Evolutionary conservation across 495 filamentous ascomycete genomes (phyloP), one percentile per base, ranked within the genome.

Genomic region (Penicillium lagena): DNA sequence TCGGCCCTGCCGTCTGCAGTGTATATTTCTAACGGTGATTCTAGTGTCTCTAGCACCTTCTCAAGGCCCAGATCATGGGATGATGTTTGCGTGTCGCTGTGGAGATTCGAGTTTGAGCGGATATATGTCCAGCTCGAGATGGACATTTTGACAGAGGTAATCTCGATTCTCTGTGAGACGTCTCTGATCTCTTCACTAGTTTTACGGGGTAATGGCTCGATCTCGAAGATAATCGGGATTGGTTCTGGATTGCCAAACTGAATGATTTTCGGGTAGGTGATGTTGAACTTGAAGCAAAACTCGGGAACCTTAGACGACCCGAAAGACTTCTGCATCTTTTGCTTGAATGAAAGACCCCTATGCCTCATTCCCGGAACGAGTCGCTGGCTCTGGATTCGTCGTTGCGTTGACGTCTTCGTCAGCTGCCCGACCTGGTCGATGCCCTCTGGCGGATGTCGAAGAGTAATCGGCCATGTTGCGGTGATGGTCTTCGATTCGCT

Each of bases 271-370:
- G 55, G 52, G 9, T 36, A 17, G 28, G 22, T 36, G 7, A 55
- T 7, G 10, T 42, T 29, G 2, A 59, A n/a, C 1, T 30, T 35
- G 34, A 39, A 59, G 7, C 34, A 10, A 35, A 52, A 52, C 0
- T 33, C 27, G 1, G 55, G 55, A 4, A 52, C 56, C 32, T 55
- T 52, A 7, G 56, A 53, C 9, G 44, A 53, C 12, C 32, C 28
- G 35, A 59, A 51, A 28, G 55, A 37, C 15, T 48, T 48, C 15
- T 55, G 45, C 15, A 42, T 51, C 29, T 55, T 40, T 40, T 55
- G 49, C 28, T 47, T 55, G 46, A 59, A 45, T 9, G 46, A 34
- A 12, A 59, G 27, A 9, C 53, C 46, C 28, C 43, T 38, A n/a
- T 46, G 13, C 29, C 46, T 46, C 49, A 55, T 55, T 10, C 45